Base-by-base conservation (phyloP, 768 basidiomycete genomes). In the Russula sp. region DNA sequence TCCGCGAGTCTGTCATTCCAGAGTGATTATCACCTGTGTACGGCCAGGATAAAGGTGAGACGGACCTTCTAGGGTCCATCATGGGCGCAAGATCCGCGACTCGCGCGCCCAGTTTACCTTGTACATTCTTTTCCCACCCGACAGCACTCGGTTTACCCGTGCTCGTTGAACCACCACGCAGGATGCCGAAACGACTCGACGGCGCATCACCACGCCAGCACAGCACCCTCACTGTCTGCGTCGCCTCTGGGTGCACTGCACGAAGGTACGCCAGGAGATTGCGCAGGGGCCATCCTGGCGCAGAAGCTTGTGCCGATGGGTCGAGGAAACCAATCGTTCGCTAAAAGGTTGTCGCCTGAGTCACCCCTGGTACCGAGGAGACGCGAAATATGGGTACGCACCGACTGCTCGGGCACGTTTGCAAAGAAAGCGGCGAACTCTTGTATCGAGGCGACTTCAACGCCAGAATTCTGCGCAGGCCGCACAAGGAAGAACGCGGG, bases 61-160 rank as follows among this genome's bases (percentile, higher is more conserved):
- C 76, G 46, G 58, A 90, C 92, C 85, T 79, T 5, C 79, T 76
- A 0, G 96, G 97, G 72, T 98, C 95, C 94, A 98, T 97, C 86
- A 94, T 90, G 0, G 94, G 89, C 9, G 89, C 94, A 18, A 99
- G 73, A 74, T 98, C 94, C 0, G 95, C 94, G 57, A 93, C 69
- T 16, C 92, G 81, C 22, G 95, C 90, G 1, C 84, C 90, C 3
- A 98, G 78, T 69, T 95, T 95, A 20, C 93, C 94, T 69, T 83
- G 82, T 20, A 77, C 80, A 72, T 93, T 95, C 78, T 91, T 92
- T 76, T 98, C 96, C 97, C 97, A 99, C 7, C 96, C 97, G 0
- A 96, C 88, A 0, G 92, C 88, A 9, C 76, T 75, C 0, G 90
- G 88, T 51, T 69, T 70, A 25, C 48, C 70, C 9, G 78, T 74